phyloP scores from a whole-genome alignment of 495 filamentous ascomycete species.

The Hyaloscypha variabilis region DNA sequence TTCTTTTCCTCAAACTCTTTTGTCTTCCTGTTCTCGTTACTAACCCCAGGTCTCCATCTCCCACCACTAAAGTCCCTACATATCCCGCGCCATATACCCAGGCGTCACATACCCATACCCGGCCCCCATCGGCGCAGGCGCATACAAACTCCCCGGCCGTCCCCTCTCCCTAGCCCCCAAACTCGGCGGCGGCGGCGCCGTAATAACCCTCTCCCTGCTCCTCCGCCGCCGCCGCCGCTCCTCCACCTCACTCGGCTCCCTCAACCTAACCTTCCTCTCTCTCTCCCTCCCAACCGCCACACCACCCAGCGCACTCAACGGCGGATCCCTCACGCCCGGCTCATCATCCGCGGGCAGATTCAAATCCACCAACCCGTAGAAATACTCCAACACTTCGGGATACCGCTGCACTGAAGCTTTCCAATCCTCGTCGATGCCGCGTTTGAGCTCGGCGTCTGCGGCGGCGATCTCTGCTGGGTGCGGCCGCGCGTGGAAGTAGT shows the following conservation, averaged over 20 bases:
- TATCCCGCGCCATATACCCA: background rate
- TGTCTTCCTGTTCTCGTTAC: background rate
- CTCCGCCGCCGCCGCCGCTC: constrained; percentile 18
- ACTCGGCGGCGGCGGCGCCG: constrained; percentile 19
- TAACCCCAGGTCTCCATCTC: background rate
- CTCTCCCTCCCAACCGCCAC: constrained; percentile 14
- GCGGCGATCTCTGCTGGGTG: constrained; percentile 59
- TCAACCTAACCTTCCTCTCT: constrained; percentile 28
- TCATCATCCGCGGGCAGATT: constrained; percentile 58
- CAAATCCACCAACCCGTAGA: constrained; percentile 64
- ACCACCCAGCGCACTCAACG: constrained; percentile 50
- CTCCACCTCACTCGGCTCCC: constrained; percentile 19
- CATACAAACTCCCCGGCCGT: constrained; percentile 14
- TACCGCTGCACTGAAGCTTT: constrained; percentile 67
- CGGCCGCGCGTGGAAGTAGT: constrained; percentile 56
- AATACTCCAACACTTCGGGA: constrained; percentile 75
- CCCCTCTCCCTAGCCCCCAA: constrained; percentile 9
- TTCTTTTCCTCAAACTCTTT: too few relatives aligned
- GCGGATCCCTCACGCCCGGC: constrained; percentile 54
- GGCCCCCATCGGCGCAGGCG: constrained; percentile 7
- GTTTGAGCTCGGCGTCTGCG: constrained; percentile 61
- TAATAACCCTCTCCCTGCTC: constrained; percentile 16
- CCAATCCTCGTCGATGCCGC: constrained; percentile 77
- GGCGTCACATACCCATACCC: constrained; percentile 23
- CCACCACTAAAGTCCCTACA: background rate